Percentiles rank a stretch among this genome's conserved stretches.
phyloP scores from a whole-genome alignment of 176 grass and related monocot species.

The Cenchrus fungigraminus region DNA sequence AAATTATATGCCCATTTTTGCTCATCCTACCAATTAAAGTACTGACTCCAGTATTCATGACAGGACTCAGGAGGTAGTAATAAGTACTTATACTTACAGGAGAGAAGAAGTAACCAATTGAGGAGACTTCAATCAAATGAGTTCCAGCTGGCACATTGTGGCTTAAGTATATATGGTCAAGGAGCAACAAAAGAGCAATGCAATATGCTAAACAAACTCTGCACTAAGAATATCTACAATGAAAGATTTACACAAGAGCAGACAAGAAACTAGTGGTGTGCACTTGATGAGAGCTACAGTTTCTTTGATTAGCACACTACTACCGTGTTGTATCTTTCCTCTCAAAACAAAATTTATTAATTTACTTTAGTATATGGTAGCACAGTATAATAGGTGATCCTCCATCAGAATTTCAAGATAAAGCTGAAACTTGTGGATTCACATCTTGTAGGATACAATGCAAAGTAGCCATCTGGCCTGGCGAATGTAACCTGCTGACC shows the following conservation, averaged over 20 bases:
- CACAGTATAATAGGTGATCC: neutral
- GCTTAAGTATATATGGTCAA: conserved; percentile 72
- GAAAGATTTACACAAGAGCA: conserved; percentile 19
- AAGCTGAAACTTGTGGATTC: neutral
- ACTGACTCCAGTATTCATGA: too few species aligned
- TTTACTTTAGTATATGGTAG: neutral
- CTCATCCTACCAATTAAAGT: neutral
- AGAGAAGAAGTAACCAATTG: conserved; percentile 93
- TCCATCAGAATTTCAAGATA: conserved; percentile 8
- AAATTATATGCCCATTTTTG: neutral
- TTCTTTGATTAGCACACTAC: neutral
- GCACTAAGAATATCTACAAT: neutral
- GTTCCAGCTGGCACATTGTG: conserved; percentile 92
- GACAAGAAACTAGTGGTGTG: neutral
- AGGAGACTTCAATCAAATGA: conserved; percentile 91
- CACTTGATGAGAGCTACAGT: neutral
- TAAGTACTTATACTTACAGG: conserved; percentile 78
- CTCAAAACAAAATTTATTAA: neutral
- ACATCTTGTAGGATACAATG: conserved; percentile 84
- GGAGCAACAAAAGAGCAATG: conserved; percentile 33
- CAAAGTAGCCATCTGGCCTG: conserved; percentile 93
- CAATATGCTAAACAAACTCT: neutral
- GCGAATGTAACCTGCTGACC: conserved; percentile 83
- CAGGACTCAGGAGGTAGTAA: neutral
- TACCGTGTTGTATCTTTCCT: neutral